A percentile compares a stretch with the other conserved stretches of the same genome.
These are phyloP conservation scores for Proliferodiscus dingleyae DNA, from an alignment of 2,329 filamentous ascomycete genomes.

Conservation along the genomic window DNA sequence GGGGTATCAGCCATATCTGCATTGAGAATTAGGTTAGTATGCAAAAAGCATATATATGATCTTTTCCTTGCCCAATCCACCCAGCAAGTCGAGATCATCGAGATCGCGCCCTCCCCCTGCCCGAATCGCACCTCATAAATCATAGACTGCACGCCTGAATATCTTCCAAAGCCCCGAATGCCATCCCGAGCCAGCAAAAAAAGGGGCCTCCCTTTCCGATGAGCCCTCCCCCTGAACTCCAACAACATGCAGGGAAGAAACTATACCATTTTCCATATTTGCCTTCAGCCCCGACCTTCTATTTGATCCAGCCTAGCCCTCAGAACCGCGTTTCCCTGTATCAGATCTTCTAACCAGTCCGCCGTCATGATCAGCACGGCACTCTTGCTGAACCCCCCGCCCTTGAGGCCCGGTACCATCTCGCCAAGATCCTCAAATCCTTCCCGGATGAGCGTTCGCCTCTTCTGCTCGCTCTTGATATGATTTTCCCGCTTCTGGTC, in stretches of 20 bases:
- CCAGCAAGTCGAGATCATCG: no score
- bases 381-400: conserved; percentile 78
- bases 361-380: conserved; percentile 70
- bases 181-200: conserved; percentile 1
- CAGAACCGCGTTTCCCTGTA: conserved; percentile 62
- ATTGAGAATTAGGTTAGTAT: no score
- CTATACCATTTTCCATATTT: not conserved
- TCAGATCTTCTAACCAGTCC: conserved; percentile 70
- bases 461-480: conserved; percentile 82
- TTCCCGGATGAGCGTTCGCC: conserved; percentile 71
- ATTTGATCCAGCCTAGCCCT: conserved; percentile 47
- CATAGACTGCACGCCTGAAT: no score
- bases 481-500: conserved; percentile 82
- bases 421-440: conserved; percentile 77
- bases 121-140: no score
- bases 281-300: conserved; percentile 25
- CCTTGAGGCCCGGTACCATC: conserved; percentile 69
- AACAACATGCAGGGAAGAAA: conserved; percentile 1
- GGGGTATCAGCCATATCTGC: no score
- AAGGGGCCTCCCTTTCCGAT: not conserved
- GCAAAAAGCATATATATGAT: no score
- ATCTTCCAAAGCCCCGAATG: no score
- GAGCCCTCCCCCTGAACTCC: no score
- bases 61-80: no score
- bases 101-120: no score